phyloP scores from a whole-genome alignment of 2,329 filamentous ascomycete genomes.

The Aspergillus hiratsukae region DNA sequence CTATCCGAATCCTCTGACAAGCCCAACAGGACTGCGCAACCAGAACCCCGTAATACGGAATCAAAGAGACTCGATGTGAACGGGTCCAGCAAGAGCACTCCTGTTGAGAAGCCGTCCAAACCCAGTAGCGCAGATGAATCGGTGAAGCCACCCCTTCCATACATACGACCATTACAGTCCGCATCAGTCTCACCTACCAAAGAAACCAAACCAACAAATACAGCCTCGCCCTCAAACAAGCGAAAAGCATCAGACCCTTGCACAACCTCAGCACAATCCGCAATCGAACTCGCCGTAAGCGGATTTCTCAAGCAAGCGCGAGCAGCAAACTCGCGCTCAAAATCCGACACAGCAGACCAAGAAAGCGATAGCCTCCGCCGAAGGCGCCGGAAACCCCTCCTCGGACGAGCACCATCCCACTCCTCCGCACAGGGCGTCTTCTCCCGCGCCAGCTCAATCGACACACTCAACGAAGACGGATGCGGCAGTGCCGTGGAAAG shows the following conservation, averaged over 20 bases:
- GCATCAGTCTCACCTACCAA: slow-evolving; percentile 22
- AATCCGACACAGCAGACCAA: slow-evolving; percentile 17
- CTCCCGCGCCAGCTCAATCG: slow-evolving; percentile 48
- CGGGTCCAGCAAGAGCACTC: background rate
- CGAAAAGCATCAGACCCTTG: slow-evolving; percentile 13
- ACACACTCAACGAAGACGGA: slow-evolving; percentile 45
- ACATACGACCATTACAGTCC: slow-evolving; percentile 14
- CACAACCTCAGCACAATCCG: slow-evolving; percentile 19
- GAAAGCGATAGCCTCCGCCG: slow-evolving; percentile 17
- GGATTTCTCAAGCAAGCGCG: slow-evolving; percentile 40
- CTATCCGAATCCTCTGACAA: slow-evolving; percentile 2
- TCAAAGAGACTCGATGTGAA: background rate
- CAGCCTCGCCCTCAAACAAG: slow-evolving; percentile 12
- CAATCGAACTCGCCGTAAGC: slow-evolving; percentile 36
- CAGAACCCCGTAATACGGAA: background rate
- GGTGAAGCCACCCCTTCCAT: slow-evolving; percentile 13
- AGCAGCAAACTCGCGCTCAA: slow-evolving; percentile 26
- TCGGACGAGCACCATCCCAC: slow-evolving; percentile 41
- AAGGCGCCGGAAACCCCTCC: slow-evolving; percentile 32
- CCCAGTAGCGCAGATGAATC: slow-evolving; percentile 15
- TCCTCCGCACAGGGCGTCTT: slow-evolving; percentile 28
- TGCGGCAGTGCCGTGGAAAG: slow-evolving; percentile 35
- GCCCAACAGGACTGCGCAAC: background rate
- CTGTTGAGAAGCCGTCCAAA: slow-evolving; percentile 5
- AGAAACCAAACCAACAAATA: slow-evolving; percentile 3